These are phyloP conservation scores for Hymenoscyphus linearis DNA, from an alignment of 2,329 filamentous ascomycete genomes.

Conservation along the genomic window DNA sequence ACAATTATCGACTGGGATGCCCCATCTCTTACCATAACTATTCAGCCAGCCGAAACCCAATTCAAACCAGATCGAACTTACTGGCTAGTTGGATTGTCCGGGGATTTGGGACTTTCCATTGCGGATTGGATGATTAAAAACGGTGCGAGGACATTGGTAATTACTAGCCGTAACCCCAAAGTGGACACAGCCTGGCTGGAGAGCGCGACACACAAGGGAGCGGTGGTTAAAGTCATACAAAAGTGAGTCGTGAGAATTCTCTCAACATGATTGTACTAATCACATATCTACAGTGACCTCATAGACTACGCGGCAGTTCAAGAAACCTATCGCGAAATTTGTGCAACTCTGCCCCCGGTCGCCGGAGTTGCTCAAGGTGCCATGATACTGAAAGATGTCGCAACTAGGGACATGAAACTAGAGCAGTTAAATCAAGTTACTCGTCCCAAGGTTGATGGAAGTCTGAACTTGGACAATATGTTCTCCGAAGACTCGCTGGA, in stretches of 20 bases:
- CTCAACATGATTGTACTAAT: too few species aligned
- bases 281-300: slow-evolving; percentile 59
- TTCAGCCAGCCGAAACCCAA: too few species aligned
- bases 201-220: background rate
- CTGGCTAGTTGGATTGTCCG: slow-evolving; percentile 26
- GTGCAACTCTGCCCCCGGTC: slow-evolving; percentile 34
- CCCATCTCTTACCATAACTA: too few species aligned
- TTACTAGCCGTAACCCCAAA: slow-evolving; percentile 37
- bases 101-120: slow-evolving; percentile 33
- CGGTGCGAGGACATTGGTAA: slow-evolving; percentile 34
- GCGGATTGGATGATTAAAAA: slow-evolving; percentile 36
- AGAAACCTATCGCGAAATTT: too few species aligned
- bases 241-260: too few species aligned
- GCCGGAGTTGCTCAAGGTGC: slow-evolving; percentile 35
- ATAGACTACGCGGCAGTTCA: too few species aligned
- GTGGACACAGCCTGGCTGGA: slow-evolving; percentile 30
- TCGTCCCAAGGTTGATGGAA: slow-evolving; percentile 34
- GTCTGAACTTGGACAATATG: slow-evolving; percentile 29
- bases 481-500: slow-evolving; percentile 32
- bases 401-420: slow-evolving; percentile 31
- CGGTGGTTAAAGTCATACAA: too few species aligned
- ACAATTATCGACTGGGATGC: too few species aligned
- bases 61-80: slow-evolving; percentile 28
- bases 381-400: slow-evolving; percentile 40
- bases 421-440: slow-evolving; percentile 25